Evolutionary conservation across 805 yeast genomes (phyloP).

Genomic region (baker's yeast (Saccharomyces cerevisiae)): DNA sequence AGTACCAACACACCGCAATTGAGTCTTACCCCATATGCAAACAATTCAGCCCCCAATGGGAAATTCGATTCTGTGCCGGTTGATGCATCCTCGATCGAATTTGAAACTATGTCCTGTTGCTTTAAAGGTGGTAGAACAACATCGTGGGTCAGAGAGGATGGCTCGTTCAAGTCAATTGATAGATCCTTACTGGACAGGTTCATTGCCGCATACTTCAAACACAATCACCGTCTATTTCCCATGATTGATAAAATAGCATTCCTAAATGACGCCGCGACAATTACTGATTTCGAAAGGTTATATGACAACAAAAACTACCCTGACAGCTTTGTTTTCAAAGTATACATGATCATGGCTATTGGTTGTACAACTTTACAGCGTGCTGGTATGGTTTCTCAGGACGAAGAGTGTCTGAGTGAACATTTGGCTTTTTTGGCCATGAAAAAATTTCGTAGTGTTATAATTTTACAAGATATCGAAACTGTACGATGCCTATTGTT

Average conservation of each 20-base stretch:
- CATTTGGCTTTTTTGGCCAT: conserved; percentile 37
- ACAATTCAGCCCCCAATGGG: background rate
- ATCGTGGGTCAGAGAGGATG: conserved; percentile 21
- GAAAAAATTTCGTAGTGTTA: conserved; percentile 32
- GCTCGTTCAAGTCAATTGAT: conserved; percentile 25
- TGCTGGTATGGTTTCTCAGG: conserved; percentile 31
- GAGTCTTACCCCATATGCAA: conserved; percentile 4
- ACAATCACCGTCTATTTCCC: conserved; percentile 38
- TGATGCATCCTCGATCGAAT: conserved; percentile 25
- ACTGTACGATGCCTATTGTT: conserved; percentile 37
- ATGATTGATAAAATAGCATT: conserved; percentile 36
- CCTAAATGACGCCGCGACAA: conserved; percentile 26
- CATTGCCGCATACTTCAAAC: conserved; percentile 39
- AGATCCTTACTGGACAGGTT: conserved; percentile 31
- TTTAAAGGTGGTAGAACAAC: conserved; percentile 27
- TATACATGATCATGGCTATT: conserved; percentile 46
- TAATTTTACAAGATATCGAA: conserved; percentile 34
- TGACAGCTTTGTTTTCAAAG: conserved; percentile 34
- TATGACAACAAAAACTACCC: conserved; percentile 18
- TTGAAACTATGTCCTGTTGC: conserved; percentile 23
- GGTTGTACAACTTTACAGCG: conserved; percentile 45
- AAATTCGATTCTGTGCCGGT: conserved; percentile 22
- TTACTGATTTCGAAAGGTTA: conserved; percentile 25
- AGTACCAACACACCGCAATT: conserved; percentile 1
- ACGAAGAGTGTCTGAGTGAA: conserved; percentile 33